phyloP scores from a whole-genome alignment of 345 rosid species.

The Cardamine occulta region DNA sequence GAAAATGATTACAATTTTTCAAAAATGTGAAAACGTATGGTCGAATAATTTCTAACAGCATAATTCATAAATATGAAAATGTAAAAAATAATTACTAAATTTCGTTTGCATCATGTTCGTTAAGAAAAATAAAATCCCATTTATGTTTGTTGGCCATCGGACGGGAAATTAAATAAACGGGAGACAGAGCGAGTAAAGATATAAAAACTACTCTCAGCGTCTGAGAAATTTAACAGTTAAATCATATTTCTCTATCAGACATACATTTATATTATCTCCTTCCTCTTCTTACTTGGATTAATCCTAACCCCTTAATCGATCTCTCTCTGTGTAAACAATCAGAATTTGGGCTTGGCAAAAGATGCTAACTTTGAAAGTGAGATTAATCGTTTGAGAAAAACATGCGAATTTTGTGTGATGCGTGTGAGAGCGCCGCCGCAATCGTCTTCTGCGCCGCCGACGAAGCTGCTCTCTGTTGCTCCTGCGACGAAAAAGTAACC shows the following conservation, averaged over 20 bases:
- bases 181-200: constrained; percentile 17
- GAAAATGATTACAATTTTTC: too few relatives aligned
- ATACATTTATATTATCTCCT: neutral
- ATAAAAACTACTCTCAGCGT: constrained; percentile 23
- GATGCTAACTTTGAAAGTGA: constrained; percentile 23
- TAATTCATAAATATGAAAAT: neutral
- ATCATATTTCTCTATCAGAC: constrained; percentile 7
- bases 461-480: constrained; percentile 81
- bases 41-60: neutral
- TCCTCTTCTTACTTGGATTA: neutral
- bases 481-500: constrained; percentile 74
- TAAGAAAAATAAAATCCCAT: neutral
- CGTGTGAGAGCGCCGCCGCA: constrained; percentile 91
- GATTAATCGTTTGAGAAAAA: neutral
- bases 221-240: neutral
- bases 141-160: neutral
- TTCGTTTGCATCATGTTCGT: neutral
- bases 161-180: constrained; percentile 2
- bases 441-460: constrained; percentile 85
- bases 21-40: neutral
- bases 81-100: neutral
- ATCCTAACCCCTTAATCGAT: neutral
- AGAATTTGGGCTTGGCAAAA: constrained; percentile 15
- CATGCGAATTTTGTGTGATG: constrained; percentile 89
- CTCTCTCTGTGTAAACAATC: neutral